Conservation (phyloP, 306 rosid species). For the Fragaria iinumae region DNA sequence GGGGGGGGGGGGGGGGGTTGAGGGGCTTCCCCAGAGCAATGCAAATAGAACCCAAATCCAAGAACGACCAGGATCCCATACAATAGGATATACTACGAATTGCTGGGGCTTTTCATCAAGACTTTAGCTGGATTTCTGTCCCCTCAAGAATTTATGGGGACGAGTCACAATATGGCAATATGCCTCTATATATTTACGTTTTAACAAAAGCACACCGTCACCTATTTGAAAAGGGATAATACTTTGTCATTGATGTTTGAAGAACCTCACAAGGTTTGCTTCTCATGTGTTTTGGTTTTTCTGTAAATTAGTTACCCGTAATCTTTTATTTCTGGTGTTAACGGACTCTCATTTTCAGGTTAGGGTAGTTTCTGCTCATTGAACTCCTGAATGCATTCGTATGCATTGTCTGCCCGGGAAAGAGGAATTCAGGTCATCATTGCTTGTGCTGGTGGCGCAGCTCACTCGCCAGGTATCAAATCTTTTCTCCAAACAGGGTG, state of each 20-base stretch:
- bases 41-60: too few species aligned
- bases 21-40: too few species aligned
- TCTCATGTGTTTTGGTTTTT: neutral
- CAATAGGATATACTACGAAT: too few species aligned
- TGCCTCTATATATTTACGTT: too few species aligned
- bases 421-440: slow-evolving; percentile 80
- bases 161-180: too few species aligned
- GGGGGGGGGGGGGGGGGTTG: too few species aligned
- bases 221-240: too few species aligned
- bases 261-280: slow-evolving; percentile 69
- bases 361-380: slow-evolving; percentile 83
- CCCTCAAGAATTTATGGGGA: too few species aligned
- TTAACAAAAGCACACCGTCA: too few species aligned
- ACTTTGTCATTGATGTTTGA: slow-evolving; percentile 31
- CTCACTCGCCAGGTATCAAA: slow-evolving; percentile 72
- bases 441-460: slow-evolving; percentile 96
- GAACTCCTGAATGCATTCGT: slow-evolving; percentile 82
- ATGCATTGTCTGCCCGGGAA: slow-evolving; percentile 62
- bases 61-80: too few species aligned
- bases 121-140: neutral
- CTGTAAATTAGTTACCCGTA: neutral
- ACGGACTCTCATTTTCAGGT: slow-evolving; percentile 46
- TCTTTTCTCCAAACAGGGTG: slow-evolving; percentile 4
- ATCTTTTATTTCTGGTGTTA: neutral
- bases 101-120: neutral